Base-by-base conservation (phyloP, 257 asterid genomes). In the Leonotis leonurus region DNA sequence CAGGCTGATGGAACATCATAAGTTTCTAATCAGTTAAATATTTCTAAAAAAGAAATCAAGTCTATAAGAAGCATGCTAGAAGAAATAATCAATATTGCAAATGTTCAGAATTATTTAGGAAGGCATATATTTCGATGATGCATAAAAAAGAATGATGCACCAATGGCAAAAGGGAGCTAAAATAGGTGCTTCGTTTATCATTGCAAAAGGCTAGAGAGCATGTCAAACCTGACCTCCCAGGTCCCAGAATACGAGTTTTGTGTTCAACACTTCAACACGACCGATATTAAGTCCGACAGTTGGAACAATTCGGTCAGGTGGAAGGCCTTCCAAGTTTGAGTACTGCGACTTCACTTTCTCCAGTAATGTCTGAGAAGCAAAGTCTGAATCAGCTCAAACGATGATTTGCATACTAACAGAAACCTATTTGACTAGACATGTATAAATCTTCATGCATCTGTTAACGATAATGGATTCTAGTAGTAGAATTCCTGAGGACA, bases 281-380 rank as follows among this genome's bases (percentile, higher is more conserved):
- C 95, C 95, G 60, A 90, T 90, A 78, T 90, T 87, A 56, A 90
- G 97, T 54, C 95, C 95, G 65, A 90, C 97, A 4, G 97, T 90
- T 30, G 97, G 97, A 66, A 90, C 95, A 75, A 90, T 90, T 39
- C 93, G 90, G 70, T 90, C 95, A 41, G 95, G 95, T 25, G 97
- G 85, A 72, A 90, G 88, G 64, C 95, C 95, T 81, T 90, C 97
- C 76, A 51, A 60, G 52, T 80, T 87, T 70, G 95, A 87, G 77
- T 81, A 90, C 40, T 78, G 95, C 30, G 95, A 71, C 77, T 90
- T 90, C 73, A 90, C 69, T 72, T 83, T 90, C 83, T 90, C 97
- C 81, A 90, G 77, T 72, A 90, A 73, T 49, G 97, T 90, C 97
- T 90, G 73, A 54, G 72, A 58, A 69, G 51, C 55, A 50, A 59